Percentiles rank a stretch among this genome's conserved stretches.
Evolutionary conservation across 768 basidiomycete species (phyloP).

Genomic region (Hygrophorus russula): DNA sequence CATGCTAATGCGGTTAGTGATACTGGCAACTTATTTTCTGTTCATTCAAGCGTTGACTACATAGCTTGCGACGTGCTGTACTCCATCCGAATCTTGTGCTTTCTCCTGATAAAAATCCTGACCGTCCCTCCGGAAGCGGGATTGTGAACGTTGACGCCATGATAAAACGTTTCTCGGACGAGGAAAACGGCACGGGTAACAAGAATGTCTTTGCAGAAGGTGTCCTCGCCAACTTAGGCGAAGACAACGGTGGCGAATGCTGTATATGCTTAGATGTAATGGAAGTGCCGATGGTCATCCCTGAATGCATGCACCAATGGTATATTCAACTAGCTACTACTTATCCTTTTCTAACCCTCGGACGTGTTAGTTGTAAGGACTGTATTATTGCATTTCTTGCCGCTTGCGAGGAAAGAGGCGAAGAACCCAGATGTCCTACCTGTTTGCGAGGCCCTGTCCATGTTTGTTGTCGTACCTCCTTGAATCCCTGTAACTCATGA

Average conservation of each 20-base stretch:
- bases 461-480: conserved; percentile 18
- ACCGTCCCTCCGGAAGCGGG: conserved; percentile 28
- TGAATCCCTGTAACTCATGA: background rate
- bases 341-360: background rate
- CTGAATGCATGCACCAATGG: conserved; percentile 71
- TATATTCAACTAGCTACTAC: conserved; percentile 19
- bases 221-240: conserved; percentile 55
- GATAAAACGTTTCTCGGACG: conserved; percentile 38
- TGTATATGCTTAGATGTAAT: conserved; percentile 75
- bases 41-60: conserved; percentile 3
- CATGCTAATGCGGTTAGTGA: conserved; percentile 86
- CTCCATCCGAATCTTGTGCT: conserved; percentile 82
- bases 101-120: conserved; percentile 31
- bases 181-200: conserved; percentile 20
- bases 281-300: conserved; percentile 59
- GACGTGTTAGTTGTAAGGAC: conserved; percentile 64
- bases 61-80: conserved; percentile 81
- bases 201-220: conserved; percentile 46
- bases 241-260: conserved; percentile 50
- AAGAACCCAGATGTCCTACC: conserved; percentile 68
- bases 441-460: conserved; percentile 64
- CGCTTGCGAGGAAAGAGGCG: conserved; percentile 54
- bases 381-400: conserved; percentile 73
- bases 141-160: conserved; percentile 47
- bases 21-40: background rate